Base-by-base conservation (phyloP, 1,284 basidiomycete genomes). In the Cryptococcus sp. region DNA sequence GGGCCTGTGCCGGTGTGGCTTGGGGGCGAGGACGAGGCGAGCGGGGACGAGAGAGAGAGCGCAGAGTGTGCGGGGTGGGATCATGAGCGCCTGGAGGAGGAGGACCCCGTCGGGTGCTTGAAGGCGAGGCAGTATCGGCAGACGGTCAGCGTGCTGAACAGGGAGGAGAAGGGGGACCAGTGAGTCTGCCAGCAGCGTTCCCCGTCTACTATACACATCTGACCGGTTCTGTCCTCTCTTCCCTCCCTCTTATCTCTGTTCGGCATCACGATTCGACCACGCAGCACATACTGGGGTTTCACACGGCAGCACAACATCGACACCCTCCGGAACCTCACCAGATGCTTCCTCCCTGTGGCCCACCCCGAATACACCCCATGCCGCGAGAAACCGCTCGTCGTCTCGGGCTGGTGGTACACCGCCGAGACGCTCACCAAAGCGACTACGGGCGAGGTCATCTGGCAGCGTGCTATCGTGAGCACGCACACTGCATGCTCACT, bases 81-180 rank as follows among this genome's bases (percentile, higher is more conserved):
- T 47, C 64, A 63, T 39, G 45, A 35, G 11, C 36, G 13, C 4
- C 11, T 24, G n/a, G 51, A 52, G 20, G 52, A 53, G 44, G 16
- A 53, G 11, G 69, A 71, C 55, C 67, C 67, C 8, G 39, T 45
- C 1, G 46, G 28, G 6, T 71, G 69, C 40, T 46, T 68, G 5
- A 61, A 56, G 24, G 69, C 69, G 6, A 56, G 56, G 36, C 69
- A 69, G 52, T 66, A 62, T 49, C 52, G 69, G 36, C 66, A 71
- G 48, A 52, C 67, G 11, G 52, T 61, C 47, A 42, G 46, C 18
- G 63, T 67, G 1, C 38, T 68, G 37, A 45, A 53, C 16, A 53
- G 62, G 23, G 66, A 68, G 42, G 45, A 50, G 20, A 40, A 49
- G 39, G 57, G 44, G 9, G 45, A 60, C 20, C 60, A 63, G 65